Conservation (phyloP, 1,139 yeast genomes). For the Diutina sp. region DNA sequence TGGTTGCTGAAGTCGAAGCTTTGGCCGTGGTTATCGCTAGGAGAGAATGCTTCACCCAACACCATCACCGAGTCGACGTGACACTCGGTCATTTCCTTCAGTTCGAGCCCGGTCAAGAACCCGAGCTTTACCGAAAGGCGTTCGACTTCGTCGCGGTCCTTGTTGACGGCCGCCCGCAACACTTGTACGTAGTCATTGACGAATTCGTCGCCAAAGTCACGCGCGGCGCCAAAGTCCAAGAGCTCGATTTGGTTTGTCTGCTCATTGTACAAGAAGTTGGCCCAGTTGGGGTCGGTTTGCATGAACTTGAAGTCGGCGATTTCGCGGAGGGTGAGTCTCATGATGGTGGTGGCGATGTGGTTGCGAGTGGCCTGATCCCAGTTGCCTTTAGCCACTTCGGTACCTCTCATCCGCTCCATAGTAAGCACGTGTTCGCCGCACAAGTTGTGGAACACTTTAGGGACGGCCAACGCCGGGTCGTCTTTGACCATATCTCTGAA, state of each 20-base stretch:
- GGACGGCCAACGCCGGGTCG: slow-evolving; percentile 68
- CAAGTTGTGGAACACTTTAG: slow-evolving; percentile 63
- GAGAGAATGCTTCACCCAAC: slow-evolving; percentile 84
- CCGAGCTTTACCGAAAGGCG: slow-evolving; percentile 65
- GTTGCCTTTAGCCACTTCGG: slow-evolving; percentile 67
- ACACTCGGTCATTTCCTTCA: slow-evolving; percentile 77
- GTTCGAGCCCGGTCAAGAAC: slow-evolving; percentile 83
- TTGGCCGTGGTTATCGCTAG: slow-evolving; percentile 28
- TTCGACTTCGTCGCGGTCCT: slow-evolving; percentile 56
- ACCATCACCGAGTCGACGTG: slow-evolving; percentile 87
- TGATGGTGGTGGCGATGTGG: slow-evolving; percentile 74
- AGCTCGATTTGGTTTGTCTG: slow-evolving; percentile 59
- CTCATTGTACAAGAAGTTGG: slow-evolving; percentile 78
- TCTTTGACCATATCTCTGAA: slow-evolving; percentile 50
- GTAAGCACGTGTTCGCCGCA: slow-evolving; percentile 80
- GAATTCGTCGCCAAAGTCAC: slow-evolving; percentile 62
- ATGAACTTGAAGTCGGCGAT: slow-evolving; percentile 76
- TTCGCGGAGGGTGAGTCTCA: slow-evolving; percentile 79
- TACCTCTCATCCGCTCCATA: slow-evolving; percentile 81
- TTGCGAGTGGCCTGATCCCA: slow-evolving; percentile 65
- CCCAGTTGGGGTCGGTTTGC: slow-evolving; percentile 99
- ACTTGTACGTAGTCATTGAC: slow-evolving; percentile 57
- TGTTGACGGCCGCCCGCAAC: slow-evolving; percentile 62
- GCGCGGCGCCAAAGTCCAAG: slow-evolving; percentile 91
- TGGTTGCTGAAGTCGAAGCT: slow-evolving; percentile 68